Base-by-base conservation (phyloP, 805 yeast genomes). In the Candida stauntonica region DNA sequence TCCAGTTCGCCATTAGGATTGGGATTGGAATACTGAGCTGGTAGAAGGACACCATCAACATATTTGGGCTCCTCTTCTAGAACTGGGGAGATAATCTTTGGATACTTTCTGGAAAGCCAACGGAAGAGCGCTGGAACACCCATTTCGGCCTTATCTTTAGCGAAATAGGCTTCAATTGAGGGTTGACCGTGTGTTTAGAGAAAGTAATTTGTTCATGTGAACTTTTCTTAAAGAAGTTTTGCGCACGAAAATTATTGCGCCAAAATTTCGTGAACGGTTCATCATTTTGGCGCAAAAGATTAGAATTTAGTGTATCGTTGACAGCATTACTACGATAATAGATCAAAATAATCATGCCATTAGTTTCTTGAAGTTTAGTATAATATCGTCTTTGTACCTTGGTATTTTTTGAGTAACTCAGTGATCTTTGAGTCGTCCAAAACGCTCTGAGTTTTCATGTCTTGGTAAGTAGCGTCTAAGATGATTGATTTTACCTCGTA, bases 71-170 rank as follows among this genome's bases (percentile, higher is more conserved):
- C 79, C 33, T 82, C 94, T 54, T 88, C 96, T 4, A 86, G 53
- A 5, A 87, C 97, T 0, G 96, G 94, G 0, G 94, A 77, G 37
- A 93, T 86, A 60, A 86, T 91, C 65, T 91, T 89, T 11, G 99
- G 98, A 55, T 88, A 93, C 60, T 89, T 87, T 46, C 78, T 65
- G 1, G 98, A 87, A 34, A 93, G 70, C 98, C 99, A 93, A 67
- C 99, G 75, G 65, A 88, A 93, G 55, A 93, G 80, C 17, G 99
- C 96, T 47, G 99, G 99, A 48, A 93, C 99, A 70, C 99, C 96
- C 93, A 85, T 84, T n/a, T 7, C n/a, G 28, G n/a, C 24, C 24
- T 21, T 21, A 8, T 21, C 24, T 21, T 21, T 21, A 11, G n/a
- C n/a, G n/a, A n/a, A n/a, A n/a, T n/a, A n/a, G n/a, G n/a, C n/a